Evolutionary conservation across 768 basidiomycete species (phyloP).

Genomic region (Boletus vinaceobasis): DNA sequence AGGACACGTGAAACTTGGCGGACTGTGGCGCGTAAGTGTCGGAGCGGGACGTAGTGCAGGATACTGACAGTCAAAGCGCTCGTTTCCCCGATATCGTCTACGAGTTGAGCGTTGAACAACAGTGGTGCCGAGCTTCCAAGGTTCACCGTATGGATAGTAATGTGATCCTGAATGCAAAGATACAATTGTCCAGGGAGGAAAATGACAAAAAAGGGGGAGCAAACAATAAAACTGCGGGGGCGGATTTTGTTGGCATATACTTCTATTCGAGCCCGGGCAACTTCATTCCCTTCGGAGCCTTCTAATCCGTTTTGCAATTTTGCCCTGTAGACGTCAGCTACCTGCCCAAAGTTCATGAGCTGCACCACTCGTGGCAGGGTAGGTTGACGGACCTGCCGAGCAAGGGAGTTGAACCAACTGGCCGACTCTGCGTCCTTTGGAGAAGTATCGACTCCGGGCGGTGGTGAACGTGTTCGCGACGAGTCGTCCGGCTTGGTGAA

Average conservation of each 20-base stretch:
- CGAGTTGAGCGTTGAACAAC: constrained; percentile 65
- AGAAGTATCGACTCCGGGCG: constrained; percentile 1
- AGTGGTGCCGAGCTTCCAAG: constrained; percentile 79
- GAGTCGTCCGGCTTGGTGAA: constrained; percentile 48
- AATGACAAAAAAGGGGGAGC: constrained; percentile 17
- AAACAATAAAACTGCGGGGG: constrained; percentile 64
- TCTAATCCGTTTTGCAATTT: constrained; percentile 69
- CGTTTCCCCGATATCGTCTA: constrained; percentile 7
- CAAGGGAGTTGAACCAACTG: constrained; percentile 87
- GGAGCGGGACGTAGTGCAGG: not conserved
- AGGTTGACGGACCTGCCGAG: constrained; percentile 63
- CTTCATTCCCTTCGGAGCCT: constrained; percentile 78
- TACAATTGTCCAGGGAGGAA: constrained; percentile 1
- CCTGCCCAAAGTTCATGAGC: constrained; percentile 35
- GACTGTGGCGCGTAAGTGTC: constrained; percentile 46
- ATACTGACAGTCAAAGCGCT: constrained; percentile 31
- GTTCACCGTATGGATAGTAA: constrained; percentile 80
- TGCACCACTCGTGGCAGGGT: not conserved
- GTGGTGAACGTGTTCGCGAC: constrained; percentile 35
- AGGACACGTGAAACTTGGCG: constrained; percentile 79
- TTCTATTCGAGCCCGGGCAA: constrained; percentile 76
- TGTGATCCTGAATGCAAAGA: constrained; percentile 62
- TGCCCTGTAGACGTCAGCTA: constrained; percentile 69
- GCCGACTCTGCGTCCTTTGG: constrained; percentile 58
- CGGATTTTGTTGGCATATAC: constrained; percentile 75